Evolutionary conservation across 805 yeast species (phyloP).

Genomic region (Jamesozyma rosinii): DNA sequence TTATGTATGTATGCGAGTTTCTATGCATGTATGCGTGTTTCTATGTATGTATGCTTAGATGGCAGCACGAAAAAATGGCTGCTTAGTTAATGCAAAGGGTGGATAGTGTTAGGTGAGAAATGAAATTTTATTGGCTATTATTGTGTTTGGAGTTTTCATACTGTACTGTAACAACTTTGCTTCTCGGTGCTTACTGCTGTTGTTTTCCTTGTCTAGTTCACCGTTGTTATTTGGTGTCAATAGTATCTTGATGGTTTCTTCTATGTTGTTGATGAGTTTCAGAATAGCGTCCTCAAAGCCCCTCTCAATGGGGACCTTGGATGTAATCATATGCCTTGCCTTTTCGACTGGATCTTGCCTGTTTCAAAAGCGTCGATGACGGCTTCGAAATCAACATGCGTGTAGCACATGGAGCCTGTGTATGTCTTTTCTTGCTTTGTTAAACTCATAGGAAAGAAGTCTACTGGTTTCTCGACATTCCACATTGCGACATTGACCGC

Average conservation of each 20-base stretch:
- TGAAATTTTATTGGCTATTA: too few species aligned
- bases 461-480: constrained; percentile 40
- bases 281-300: constrained; percentile 45
- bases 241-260: constrained; percentile 46
- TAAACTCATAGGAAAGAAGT: constrained; percentile 47
- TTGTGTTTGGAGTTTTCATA: too few species aligned
- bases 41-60: too few species aligned
- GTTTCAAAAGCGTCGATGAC: constrained; percentile 44
- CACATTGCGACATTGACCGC: constrained; percentile 61
- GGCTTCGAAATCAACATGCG: constrained; percentile 47
- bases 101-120: background rate
- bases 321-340: constrained; percentile 44
- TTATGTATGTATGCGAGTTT: too few species aligned
- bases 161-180: too few species aligned
- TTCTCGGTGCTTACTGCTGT: too few species aligned
- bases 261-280: constrained; percentile 43
- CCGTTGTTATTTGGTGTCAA: constrained; percentile 40
- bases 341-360: constrained; percentile 39
- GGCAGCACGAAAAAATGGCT: too few species aligned
- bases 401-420: constrained; percentile 58
- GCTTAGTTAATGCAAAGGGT: too few species aligned
- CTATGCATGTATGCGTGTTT: too few species aligned
- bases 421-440: constrained; percentile 46
- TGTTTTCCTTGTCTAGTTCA: constrained; percentile 28
- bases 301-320: constrained; percentile 40